Evolutionary conservation across 2,329 filamentous ascomycete genomes (phyloP).

Genomic region (Mollisiaceae sp.): DNA sequence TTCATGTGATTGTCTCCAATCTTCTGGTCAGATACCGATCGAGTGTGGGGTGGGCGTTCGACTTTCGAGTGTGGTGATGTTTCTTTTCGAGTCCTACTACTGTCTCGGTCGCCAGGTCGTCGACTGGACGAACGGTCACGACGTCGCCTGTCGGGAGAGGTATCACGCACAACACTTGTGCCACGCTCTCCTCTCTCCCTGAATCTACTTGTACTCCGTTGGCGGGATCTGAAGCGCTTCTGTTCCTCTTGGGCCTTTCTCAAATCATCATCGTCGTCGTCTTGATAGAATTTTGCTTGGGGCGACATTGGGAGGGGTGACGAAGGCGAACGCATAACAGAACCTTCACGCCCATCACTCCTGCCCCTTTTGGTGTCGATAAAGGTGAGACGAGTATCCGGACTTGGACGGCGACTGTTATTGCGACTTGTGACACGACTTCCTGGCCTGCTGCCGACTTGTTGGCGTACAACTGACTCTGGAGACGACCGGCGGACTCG

Average conservation of each 20-base stretch:
- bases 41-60: slow-evolving; percentile 39
- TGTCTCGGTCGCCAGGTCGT: slow-evolving; percentile 34
- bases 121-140: slow-evolving; percentile 42
- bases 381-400: slow-evolving; percentile 39
- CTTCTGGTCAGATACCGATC: slow-evolving; percentile 52
- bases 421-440: slow-evolving; percentile 46
- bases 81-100: slow-evolving; percentile 35
- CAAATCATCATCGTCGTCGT: slow-evolving; percentile 68
- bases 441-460: slow-evolving; percentile 36
- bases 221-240: slow-evolving; percentile 58
- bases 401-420: slow-evolving; percentile 46
- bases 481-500: slow-evolving; percentile 39
- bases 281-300: slow-evolving; percentile 57
- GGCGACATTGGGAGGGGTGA: slow-evolving; percentile 79
- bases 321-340: slow-evolving; percentile 72
- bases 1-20: slow-evolving; percentile 61
- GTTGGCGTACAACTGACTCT: slow-evolving; percentile 32
- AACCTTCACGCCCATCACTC: slow-evolving; percentile 63
- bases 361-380: slow-evolving; percentile 63
- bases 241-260: slow-evolving; percentile 57
- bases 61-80: slow-evolving; percentile 29
- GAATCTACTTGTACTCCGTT: slow-evolving; percentile 56
- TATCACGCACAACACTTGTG: slow-evolving; percentile 38
- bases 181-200: slow-evolving; percentile 44
- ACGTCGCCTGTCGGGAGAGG: slow-evolving; percentile 42